phyloP scores from a whole-genome alignment of 2,329 filamentous ascomycete species.

The Geosmithia putterillii region DNA sequence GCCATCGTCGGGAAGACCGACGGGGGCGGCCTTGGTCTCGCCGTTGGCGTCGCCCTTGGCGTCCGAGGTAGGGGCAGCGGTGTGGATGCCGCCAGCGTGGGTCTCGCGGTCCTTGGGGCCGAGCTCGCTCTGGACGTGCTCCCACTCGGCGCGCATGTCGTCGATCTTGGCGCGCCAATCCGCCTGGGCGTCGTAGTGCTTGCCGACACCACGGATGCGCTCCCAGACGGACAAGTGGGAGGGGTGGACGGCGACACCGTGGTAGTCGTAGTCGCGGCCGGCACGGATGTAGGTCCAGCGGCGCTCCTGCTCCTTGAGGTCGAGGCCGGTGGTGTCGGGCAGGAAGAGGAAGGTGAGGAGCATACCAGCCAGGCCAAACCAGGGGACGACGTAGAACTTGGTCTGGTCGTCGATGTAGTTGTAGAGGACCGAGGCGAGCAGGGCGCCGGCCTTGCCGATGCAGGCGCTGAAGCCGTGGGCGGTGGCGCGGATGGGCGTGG shows the following conservation, averaged over 20 bases:
- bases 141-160: conserved; percentile 62
- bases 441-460: conserved; percentile 76
- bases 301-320: conserved; percentile 94
- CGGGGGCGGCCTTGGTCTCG: conserved; percentile 9
- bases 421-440: conserved; percentile 80
- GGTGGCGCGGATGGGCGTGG: conserved; percentile 81
- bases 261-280: conserved; percentile 71
- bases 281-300: conserved; percentile 79
- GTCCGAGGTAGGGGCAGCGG: no score
- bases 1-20: conserved; percentile 28
- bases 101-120: conserved; percentile 35
- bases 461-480: conserved; percentile 94
- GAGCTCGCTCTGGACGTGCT: conserved; percentile 32
- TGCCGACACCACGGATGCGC: conserved; percentile 63
- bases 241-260: conserved; percentile 84
- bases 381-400: conserved; percentile 87
- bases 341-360: conserved; percentile 75
- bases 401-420: conserved; percentile 81
- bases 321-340: conserved; percentile 92
- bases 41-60: conserved; percentile 9
- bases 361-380: conserved; percentile 86
- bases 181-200: conserved; percentile 69
- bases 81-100: background rate
- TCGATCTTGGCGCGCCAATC: conserved; percentile 78
- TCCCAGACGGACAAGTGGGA: conserved; percentile 85